These are phyloP conservation scores for Trichomonascus vanleenenianus DNA, from an alignment of 805 yeast genomes.

Conservation along the genomic window DNA sequence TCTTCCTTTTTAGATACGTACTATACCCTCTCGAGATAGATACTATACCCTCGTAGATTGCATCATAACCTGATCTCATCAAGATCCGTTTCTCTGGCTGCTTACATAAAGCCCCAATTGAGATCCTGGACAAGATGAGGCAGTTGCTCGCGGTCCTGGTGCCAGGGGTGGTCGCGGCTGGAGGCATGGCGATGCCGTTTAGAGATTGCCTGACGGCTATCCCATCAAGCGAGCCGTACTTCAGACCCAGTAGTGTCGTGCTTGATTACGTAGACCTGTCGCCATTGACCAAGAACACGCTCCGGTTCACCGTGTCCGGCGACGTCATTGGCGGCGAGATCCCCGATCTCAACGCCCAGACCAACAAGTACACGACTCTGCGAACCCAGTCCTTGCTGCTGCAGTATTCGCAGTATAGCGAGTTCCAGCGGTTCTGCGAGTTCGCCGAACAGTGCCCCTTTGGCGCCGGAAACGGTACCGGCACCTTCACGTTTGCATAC, in stretches of 20 bases:
- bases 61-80: no score
- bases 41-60: no score
- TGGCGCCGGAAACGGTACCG: constrained; percentile 11
- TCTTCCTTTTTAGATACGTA: no score
- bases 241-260: constrained; percentile 5
- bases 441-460: constrained; percentile 22
- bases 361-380: constrained; percentile 24
- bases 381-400: constrained; percentile 18
- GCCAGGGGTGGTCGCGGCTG: no score
- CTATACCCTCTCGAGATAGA: no score
- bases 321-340: constrained; percentile 10
- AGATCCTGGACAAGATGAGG: no score
- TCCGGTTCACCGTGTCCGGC: constrained; percentile 12
- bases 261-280: background rate
- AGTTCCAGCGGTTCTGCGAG: constrained; percentile 23
- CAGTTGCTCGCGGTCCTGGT: no score
- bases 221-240: constrained; percentile 1
- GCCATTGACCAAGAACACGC: background rate
- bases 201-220: constrained; percentile 4
- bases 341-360: constrained; percentile 14
- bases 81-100: no score
- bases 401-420: constrained; percentile 14
- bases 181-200: background rate
- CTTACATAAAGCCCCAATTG: no score
- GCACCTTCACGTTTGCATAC: constrained; percentile 14